A percentile compares a stretch with the other conserved stretches of the same genome.
Conservation (phyloP, 2,329 filamentous ascomycete genomes). For the Metarhizium sp. region DNA sequence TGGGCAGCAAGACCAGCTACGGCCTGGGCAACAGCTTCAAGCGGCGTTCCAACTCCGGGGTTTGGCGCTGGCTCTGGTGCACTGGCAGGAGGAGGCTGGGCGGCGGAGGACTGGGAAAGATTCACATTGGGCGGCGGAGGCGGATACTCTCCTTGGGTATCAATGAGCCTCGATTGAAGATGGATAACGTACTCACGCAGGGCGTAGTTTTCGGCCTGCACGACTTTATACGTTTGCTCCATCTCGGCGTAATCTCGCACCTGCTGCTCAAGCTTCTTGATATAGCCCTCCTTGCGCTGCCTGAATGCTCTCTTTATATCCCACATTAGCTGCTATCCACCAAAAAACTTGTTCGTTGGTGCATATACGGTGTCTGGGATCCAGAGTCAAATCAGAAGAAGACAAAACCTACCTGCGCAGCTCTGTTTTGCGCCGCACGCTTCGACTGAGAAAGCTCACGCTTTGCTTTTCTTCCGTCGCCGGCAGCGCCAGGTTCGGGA, state of each 20-base stretch:
- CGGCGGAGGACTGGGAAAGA: conserved; percentile 31
- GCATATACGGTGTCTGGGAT: background rate
- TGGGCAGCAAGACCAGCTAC: conserved; percentile 33
- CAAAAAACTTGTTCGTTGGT: background rate
- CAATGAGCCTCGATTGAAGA: conserved; percentile 77
- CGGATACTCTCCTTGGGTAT: conserved; percentile 74
- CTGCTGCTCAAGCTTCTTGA: conserved; percentile 93
- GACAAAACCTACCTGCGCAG: conserved; percentile 65
- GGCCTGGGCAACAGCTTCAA: conserved; percentile 43
- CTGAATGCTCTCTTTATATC: conserved; percentile 75
- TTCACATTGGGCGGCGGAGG: conserved; percentile 75
- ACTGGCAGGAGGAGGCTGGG: conserved; percentile 15
- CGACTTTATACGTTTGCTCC: conserved; percentile 66
- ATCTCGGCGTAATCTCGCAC: conserved; percentile 72
- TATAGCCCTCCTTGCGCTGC: conserved; percentile 95
- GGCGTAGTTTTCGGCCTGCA: conserved; percentile 83
- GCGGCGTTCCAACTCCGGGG: conserved; percentile 25
- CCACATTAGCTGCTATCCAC: background rate
- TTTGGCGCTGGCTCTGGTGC: conserved; percentile 16
- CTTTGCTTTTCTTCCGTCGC: conserved; percentile 66
- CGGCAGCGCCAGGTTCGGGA: conserved; percentile 18
- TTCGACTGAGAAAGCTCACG: conserved; percentile 92
- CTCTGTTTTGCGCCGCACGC: conserved; percentile 90
- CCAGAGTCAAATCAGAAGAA: background rate
- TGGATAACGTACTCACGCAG: conserved; percentile 88